Evolutionary conservation across 805 yeast species (phyloP), one percentile per base, ranked within the genome.

Genomic region (Kodamaea leandrae): DNA sequence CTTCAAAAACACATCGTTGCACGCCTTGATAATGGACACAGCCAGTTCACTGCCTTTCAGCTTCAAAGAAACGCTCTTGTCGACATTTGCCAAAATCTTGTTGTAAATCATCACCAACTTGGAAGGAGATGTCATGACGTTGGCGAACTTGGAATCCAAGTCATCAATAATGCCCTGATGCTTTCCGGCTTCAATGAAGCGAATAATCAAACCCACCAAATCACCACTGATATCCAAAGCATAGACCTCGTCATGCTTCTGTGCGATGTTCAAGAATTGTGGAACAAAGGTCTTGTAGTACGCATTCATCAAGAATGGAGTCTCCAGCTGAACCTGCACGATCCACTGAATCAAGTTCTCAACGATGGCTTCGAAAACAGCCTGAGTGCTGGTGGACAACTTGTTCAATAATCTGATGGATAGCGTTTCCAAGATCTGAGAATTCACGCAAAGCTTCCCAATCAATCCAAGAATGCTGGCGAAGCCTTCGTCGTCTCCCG

Each of bases 1-100:
- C 44, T 79, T 68, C 21, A 68, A 60, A 28, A 61, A 62, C 8
- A 54, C 49, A 2, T 55, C 50, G 6, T 46, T 40, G 8, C 43
- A 42, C 3, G 30, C 9, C 29, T 39, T 34, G 13, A 50, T 39
- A 6, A 52, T 29, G 6, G 39, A 17, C 6, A 55, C 45, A 5
- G 51, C 23, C 10, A 30, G 16, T 4, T 33, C 44, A n/a, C 23
- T 28, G 6, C 7, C 15, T 27, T 10, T 14, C 13, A 4, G 18
- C 15, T 10, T 10, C 17, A 6, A 10, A 27, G 7, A 18, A 1
- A 51, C 53, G 0, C 64, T 42, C 47, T 73, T 77, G 50, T 80
- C 84, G 13, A 82, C 53, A 14, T 74, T 77, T 3, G 82, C 70
- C 7, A 82, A 37, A 1, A 81, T 51, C 45, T 76, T 78, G 26